Base-by-base conservation (phyloP, 139 green algal species). In the Eudorina sp. region DNA sequence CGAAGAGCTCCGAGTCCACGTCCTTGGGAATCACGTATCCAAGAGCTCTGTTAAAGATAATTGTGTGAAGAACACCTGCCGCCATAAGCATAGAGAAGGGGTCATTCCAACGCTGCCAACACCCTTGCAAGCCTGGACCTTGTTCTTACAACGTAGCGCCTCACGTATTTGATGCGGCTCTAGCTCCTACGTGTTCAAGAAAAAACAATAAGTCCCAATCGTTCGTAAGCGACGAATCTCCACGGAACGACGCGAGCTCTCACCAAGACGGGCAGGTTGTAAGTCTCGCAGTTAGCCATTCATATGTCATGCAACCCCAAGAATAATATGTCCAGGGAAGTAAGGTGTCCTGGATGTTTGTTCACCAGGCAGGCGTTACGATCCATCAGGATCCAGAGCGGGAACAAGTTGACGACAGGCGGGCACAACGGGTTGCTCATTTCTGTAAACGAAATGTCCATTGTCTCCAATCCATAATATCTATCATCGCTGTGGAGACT, bases 11-110 rank as follows among this genome's bases (percentile, higher is more conserved):
- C 7, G 91, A 96, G 78, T 99, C 96, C 13, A 97, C 93, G 53
- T 99, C 97, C 8, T 88, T 53, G 0, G 97, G 97, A 41, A 89
- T 90, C 14, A 99, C 94, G 23, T 95, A 91, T 1, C 97, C 97
- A 31, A 99, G 91, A 0, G 97, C 93, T 5, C 97, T 86, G 88
- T 97, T 97, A 89, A 99, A 99, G 6, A 99, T 86, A 51, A 99
- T 98, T 29, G 97, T 99, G 91, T 99, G 97, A 45, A 99, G 78
- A 27, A 99, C 62, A 77, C 95, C 93, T 95, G 90, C 48, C 64
- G 18, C 1, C 40, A 64, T 58, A 11, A 72, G 29, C 4, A 40
- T 43, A 53, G 11, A 51, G 7, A 43, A 74, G 14, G n/a, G n/a
- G n/a, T n/a, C n/a, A n/a, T n/a, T n/a, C n/a, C n/a, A n/a, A n/a